Evolutionary conservation across 345 rosid genomes (phyloP).

Genomic region (Corymbia maculata): DNA sequence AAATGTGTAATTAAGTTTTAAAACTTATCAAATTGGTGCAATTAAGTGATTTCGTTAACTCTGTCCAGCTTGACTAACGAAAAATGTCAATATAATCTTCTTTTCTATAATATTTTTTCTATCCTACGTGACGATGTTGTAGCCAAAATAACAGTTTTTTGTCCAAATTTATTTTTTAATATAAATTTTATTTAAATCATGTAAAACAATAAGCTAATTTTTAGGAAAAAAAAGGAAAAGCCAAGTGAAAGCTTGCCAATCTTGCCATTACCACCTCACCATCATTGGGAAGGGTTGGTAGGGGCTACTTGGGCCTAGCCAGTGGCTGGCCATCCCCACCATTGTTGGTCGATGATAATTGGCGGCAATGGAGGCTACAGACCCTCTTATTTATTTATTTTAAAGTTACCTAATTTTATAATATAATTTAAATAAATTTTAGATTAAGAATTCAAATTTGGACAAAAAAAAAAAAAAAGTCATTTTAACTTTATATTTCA

Average conservation of each 20-base stretch:
- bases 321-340: background rate
- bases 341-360: rapidly evolving
- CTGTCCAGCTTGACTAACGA: rapidly evolving
- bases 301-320: background rate
- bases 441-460: too few relatives aligned
- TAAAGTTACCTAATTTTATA: too few relatives aligned
- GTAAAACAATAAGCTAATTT: background rate
- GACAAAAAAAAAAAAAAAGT: too few relatives aligned
- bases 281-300: background rate
- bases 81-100: too few relatives aligned
- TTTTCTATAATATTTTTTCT: background rate
- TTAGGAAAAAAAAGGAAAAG: too few relatives aligned
- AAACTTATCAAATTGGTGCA: rapidly evolving
- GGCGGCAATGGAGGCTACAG: rapidly evolving
- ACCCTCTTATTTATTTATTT: background rate
- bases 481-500: too few relatives aligned
- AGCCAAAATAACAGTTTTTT: too few relatives aligned
- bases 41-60: too few relatives aligned
- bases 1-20: rapidly evolving
- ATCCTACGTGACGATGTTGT: rapidly evolving
- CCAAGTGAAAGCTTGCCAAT: background rate
- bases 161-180: background rate
- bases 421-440: too few relatives aligned
- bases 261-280: rapidly evolving
- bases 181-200: too few relatives aligned